Conservation (phyloP, 805 yeast species). For the Saccharomycopsis vini region DNA sequence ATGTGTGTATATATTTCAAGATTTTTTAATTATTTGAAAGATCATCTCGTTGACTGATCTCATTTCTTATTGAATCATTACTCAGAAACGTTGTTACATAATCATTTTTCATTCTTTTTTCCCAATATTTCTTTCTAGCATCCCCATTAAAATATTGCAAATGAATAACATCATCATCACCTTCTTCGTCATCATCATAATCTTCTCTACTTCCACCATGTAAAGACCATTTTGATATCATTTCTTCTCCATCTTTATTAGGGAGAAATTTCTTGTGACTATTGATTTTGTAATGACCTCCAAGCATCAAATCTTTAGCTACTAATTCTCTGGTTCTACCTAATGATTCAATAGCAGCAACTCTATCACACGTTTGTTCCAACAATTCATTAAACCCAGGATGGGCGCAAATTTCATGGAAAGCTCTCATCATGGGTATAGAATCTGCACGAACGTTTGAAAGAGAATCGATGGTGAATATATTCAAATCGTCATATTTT, state of each 20-base stretch:
- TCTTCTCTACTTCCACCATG: slow-evolving; percentile 13
- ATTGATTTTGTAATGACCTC: slow-evolving; percentile 35
- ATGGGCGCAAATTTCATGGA: slow-evolving; percentile 63
- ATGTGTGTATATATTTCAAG: neutral
- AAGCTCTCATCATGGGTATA: slow-evolving; percentile 85
- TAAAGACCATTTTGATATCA: neutral
- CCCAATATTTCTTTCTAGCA: slow-evolving; percentile 40
- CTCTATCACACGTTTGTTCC: slow-evolving; percentile 56
- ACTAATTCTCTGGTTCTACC: slow-evolving; percentile 72
- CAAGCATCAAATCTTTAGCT: slow-evolving; percentile 55
- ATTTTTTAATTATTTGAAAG: neutral
- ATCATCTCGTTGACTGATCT: neutral
- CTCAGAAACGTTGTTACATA: slow-evolving; percentile 11
- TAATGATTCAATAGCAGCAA: slow-evolving; percentile 66
- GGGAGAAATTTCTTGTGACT: slow-evolving; percentile 12
- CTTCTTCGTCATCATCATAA: slow-evolving; percentile 18
- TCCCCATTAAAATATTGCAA: slow-evolving; percentile 29
- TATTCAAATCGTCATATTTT: slow-evolving; percentile 61
- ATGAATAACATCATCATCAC: slow-evolving; percentile 21
- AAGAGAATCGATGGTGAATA: slow-evolving; percentile 69
- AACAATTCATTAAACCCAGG: slow-evolving; percentile 63
- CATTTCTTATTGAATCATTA: slow-evolving; percentile 2
- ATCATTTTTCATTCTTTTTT: slow-evolving; percentile 31
- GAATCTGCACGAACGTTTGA: slow-evolving; percentile 73
- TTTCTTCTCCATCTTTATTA: slow-evolving; percentile 11